phyloP scores from a whole-genome alignment of 2,329 filamentous ascomycete genomes.

The Sclerotinia spermophila region DNA sequence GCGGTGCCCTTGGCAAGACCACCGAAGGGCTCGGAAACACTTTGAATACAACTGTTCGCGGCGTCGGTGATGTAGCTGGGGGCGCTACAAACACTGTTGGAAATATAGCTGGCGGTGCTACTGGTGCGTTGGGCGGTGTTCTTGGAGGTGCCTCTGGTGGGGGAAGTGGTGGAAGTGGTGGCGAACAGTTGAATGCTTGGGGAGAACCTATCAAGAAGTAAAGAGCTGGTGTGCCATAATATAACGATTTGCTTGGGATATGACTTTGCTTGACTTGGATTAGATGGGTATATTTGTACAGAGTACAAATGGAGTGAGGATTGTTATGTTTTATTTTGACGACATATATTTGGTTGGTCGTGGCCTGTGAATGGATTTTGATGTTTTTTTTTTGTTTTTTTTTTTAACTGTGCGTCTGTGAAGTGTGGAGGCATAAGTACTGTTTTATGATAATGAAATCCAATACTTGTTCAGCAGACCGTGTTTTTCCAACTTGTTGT shows the following conservation, averaged over 20 bases:
- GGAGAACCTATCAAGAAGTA: constrained; percentile 18
- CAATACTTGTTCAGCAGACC: not conserved
- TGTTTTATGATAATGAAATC: not conserved
- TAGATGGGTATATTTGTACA: not conserved
- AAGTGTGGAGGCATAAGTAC: not conserved
- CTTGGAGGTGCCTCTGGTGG: constrained; percentile 21
- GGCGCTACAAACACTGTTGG: constrained; percentile 26
- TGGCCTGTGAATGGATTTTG: not conserved
- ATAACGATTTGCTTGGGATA: not conserved
- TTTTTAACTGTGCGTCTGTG: too few relatives aligned
- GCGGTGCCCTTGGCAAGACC: constrained; percentile 37
- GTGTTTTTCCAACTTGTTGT: not conserved
- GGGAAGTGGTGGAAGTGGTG: constrained; percentile 7
- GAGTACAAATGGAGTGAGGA: not conserved
- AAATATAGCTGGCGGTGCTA: constrained; percentile 10
- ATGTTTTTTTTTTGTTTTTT: too few relatives aligned
- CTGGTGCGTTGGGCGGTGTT: not conserved
- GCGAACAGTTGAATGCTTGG: constrained; percentile 24
- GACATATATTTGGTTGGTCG: not conserved
- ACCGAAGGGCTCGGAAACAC: constrained; percentile 39
- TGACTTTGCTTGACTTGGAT: not conserved
- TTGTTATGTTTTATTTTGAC: not conserved
- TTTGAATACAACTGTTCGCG: constrained; percentile 35
- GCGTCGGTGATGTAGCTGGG: constrained; percentile 37
- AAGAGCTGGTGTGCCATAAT: not conserved